Evolutionary conservation across 345 rosid species (phyloP).

Genomic region (Erodium maritimum): DNA sequence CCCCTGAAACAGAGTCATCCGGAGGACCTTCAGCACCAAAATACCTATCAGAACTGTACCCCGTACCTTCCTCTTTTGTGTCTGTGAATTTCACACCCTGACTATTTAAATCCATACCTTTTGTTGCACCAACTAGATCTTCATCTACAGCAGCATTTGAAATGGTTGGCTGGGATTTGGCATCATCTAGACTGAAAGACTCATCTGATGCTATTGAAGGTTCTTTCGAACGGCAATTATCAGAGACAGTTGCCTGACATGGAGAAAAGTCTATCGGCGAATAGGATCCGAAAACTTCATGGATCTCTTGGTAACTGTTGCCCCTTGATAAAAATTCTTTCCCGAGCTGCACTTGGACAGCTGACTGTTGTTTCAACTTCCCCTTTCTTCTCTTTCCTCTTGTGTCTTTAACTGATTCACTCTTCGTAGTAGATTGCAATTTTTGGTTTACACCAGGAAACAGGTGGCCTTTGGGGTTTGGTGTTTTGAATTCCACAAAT

Average conservation of each 20-base stretch:
- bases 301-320: slow-evolving; percentile 27
- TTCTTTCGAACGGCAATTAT: slow-evolving; percentile 31
- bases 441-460: slow-evolving; percentile 37
- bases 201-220: slow-evolving; percentile 52
- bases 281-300: slow-evolving; percentile 49
- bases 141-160: slow-evolving; percentile 36
- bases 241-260: slow-evolving; percentile 36
- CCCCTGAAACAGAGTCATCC: slow-evolving; percentile 47
- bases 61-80: slow-evolving; percentile 23
- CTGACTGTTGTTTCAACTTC: slow-evolving; percentile 43
- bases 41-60: slow-evolving; percentile 17
- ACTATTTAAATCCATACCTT: slow-evolving; percentile 48
- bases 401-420: slow-evolving; percentile 27
- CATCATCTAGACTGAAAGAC: slow-evolving; percentile 25
- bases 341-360: slow-evolving; percentile 36
- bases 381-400: slow-evolving; percentile 52
- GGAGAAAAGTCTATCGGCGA: slow-evolving; percentile 88
- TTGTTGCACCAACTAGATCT: slow-evolving; percentile 48
- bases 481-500: slow-evolving; percentile 47
- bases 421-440: slow-evolving; percentile 50
- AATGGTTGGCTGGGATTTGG: slow-evolving; percentile 23
- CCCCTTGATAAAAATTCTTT: slow-evolving; percentile 40
- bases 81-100: slow-evolving; percentile 6
- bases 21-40: slow-evolving; percentile 27
- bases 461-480: slow-evolving; percentile 26